phyloP scores from a whole-genome alignment of 2,329 filamentous ascomycete species.

The Xylariaceae sp. region DNA sequence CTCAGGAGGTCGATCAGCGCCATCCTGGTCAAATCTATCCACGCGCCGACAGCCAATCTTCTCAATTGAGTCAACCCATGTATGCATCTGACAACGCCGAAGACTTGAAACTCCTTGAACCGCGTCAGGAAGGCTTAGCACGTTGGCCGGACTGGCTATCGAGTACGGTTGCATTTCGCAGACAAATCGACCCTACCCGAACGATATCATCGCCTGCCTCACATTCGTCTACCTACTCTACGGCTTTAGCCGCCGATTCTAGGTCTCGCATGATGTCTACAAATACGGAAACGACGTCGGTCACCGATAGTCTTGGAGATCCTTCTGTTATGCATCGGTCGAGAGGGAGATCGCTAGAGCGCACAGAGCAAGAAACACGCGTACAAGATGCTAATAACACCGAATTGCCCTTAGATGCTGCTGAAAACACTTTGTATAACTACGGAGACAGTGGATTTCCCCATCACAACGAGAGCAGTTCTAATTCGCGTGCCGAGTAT shows the following conservation, averaged over 20 bases:
- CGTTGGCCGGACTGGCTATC: constrained; percentile 35
- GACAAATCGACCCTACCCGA: constrained; percentile 31
- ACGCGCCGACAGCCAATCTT: constrained; percentile 19
- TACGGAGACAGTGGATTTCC: constrained; percentile 16
- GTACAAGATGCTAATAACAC: constrained; percentile 28
- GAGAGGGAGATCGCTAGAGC: constrained; percentile 38
- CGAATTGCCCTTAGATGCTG: constrained; percentile 26
- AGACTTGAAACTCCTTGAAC: constrained; percentile 20
- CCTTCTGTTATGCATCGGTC: constrained; percentile 29
- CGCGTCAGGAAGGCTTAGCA: constrained; percentile 34
- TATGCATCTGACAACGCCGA: constrained; percentile 20
- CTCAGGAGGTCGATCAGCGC: constrained; percentile 25
- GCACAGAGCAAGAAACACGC: constrained; percentile 38
- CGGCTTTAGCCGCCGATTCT: constrained; percentile 19
- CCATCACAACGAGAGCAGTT: constrained; percentile 17
- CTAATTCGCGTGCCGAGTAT: constrained; percentile 30
- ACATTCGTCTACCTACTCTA: constrained; percentile 9
- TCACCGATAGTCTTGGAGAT: constrained; percentile 34
- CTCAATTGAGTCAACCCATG: constrained; percentile 18
- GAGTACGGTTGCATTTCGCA: constrained; percentile 33
- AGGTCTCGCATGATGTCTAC: constrained; percentile 28
- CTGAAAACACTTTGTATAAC: constrained; percentile 33
- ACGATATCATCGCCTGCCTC: constrained; percentile 25
- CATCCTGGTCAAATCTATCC: constrained; percentile 23
- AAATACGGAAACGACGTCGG: constrained; percentile 31